Conservation (phyloP, 495 filamentous ascomycete species). For the Evansstolkia leycettana region DNA sequence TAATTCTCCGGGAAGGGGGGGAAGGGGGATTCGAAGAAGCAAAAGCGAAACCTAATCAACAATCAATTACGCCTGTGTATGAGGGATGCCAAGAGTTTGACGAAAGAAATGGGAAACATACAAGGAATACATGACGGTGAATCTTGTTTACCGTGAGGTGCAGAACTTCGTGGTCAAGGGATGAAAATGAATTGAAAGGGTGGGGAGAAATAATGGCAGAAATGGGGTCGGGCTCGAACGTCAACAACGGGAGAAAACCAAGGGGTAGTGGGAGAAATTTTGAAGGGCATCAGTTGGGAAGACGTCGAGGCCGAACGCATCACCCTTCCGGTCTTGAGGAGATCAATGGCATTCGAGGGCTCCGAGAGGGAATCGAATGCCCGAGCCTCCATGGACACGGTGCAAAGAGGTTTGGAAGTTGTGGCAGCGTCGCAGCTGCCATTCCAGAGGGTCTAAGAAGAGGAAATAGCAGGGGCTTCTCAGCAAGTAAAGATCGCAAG, state of each 20-base stretch:
- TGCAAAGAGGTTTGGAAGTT: too few species aligned
- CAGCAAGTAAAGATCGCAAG: too few species aligned
- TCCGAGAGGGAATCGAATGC: too few species aligned
- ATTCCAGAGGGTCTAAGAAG: too few species aligned
- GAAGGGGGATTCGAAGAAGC: too few species aligned
- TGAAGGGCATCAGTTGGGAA: too few species aligned
- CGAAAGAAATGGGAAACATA: constrained; percentile 8
- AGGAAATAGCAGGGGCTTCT: too few species aligned
- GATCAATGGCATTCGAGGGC: too few species aligned
- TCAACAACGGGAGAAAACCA: constrained; percentile 12
- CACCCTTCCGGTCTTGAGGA: too few species aligned
- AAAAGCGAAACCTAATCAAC: constrained; percentile 17
- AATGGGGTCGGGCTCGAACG: background rate
- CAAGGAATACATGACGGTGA: constrained; percentile 46
- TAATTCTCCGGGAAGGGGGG: background rate
- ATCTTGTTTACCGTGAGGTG: constrained; percentile 42
- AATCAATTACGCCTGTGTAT: constrained; percentile 36
- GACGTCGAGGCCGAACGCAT: background rate
- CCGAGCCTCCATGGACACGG: too few species aligned
- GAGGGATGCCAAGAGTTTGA: constrained; percentile 23
- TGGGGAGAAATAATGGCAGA: constrained; percentile 8
- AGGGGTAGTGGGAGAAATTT: background rate
- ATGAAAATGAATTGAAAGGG: background rate
- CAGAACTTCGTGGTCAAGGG: constrained; percentile 14
- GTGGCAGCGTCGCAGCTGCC: too few species aligned